Evolutionary conservation across 306 rosid genomes (phyloP).

Genomic region (Cucumis hystrix): DNA sequence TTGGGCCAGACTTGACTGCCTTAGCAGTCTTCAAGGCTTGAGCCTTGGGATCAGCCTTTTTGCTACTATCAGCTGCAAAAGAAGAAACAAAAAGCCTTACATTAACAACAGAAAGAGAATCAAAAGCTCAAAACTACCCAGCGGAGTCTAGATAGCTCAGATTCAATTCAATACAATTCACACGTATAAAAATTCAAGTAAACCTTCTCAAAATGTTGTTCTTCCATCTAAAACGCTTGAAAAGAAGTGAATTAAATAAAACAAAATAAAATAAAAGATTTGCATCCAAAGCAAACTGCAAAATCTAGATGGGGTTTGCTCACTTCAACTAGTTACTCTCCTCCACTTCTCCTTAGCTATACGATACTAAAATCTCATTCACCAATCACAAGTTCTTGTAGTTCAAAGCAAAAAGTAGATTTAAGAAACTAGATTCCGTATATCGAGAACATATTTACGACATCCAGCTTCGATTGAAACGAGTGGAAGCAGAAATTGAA

Average conservation of each 20-base stretch:
- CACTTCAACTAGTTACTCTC: not conserved
- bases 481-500: not conserved
- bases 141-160: not conserved
- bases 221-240: not conserved
- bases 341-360: no score
- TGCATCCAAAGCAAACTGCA: not conserved
- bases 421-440: not conserved
- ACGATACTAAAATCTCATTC: not conserved
- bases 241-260: no score
- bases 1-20: slow-evolving; percentile 7
- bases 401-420: not conserved
- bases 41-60: slow-evolving; percentile 3
- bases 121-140: not conserved
- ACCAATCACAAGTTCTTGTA: not conserved
- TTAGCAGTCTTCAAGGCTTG: slow-evolving; percentile 10
- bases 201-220: not conserved
- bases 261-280: no score
- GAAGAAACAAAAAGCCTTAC: not conserved
- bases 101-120: not conserved
- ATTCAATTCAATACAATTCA: not conserved
- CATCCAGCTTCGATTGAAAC: not conserved
- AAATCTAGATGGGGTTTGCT: not conserved
- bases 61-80: not conserved
- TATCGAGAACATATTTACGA: not conserved
- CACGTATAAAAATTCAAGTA: not conserved